phyloP scores from a whole-genome alignment of 2,329 filamentous ascomycete genomes.

The Escovopsis sp. region DNA sequence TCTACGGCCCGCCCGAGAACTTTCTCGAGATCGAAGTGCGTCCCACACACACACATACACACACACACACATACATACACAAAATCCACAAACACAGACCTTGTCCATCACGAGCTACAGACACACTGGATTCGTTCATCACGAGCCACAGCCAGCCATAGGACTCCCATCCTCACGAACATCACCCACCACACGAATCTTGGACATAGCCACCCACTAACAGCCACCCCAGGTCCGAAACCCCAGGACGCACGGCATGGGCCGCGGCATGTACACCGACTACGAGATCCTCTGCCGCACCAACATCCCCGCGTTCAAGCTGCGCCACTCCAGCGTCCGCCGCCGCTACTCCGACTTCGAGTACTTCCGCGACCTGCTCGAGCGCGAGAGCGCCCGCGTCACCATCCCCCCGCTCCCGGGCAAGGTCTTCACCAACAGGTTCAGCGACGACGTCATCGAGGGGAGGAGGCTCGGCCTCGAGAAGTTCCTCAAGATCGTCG shows the following conservation, averaged over 20 bases:
- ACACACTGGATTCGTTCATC: too few species aligned
- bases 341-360: slow-evolving; percentile 97
- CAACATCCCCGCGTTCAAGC: slow-evolving; percentile 98
- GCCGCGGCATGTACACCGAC: slow-evolving; percentile 93
- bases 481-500: slow-evolving; percentile 93
- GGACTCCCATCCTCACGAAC: too few species aligned
- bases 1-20: slow-evolving; percentile 96
- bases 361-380: slow-evolving; percentile 94
- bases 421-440: slow-evolving; percentile 95
- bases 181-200: too few species aligned
- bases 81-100: too few species aligned
- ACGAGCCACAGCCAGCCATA: too few species aligned
- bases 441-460: slow-evolving; percentile 97
- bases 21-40: slow-evolving; percentile 91
- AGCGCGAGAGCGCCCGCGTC: slow-evolving; percentile 85
- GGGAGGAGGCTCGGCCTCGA: slow-evolving; percentile 81
- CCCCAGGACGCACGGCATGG: slow-evolving; percentile 86
- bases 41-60: too few species aligned
- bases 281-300: slow-evolving; percentile 97
- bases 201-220: too few species aligned
- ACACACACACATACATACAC: too few species aligned
- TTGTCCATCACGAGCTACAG: too few species aligned
- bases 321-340: slow-evolving; percentile 74
- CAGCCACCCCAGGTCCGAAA: slow-evolving; percentile 74
- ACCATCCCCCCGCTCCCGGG: slow-evolving; percentile 91